Base-by-base conservation (phyloP, 805 yeast species). In the Teunomyces panamensis region DNA sequence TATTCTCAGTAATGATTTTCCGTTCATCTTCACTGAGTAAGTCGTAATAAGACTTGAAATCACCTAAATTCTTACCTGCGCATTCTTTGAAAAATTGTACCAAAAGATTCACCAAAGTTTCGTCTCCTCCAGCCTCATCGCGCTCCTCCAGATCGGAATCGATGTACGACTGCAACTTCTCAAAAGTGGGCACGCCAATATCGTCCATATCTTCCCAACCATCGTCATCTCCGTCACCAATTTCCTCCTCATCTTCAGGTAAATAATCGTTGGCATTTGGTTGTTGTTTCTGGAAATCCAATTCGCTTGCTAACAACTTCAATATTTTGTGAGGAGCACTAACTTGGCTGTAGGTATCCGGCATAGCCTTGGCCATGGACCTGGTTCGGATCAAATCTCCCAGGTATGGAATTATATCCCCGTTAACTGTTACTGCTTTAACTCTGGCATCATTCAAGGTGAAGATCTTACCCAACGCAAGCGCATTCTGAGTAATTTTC, bases 151-250 rank as follows among this genome's bases (percentile, higher is more conserved):
- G 74, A 42, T 70, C 77, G 2, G 73, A 72, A 32, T 72, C 78
- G 5, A 81, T 79, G 53, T 79, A 86, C 4, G 79, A 74, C 56
- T 80, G 77, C 45, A 87, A 61, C 49, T 83, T 84, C 20, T 83
- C 87, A 58, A 74, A 85, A 42, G 80, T 78, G 3, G 87, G 80
- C 1, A 75, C 79, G 1, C 84, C 87, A 37, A 80, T 68, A 43
- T 82, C 87, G 11, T 85, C 89, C 50, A 84, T 69, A 56, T 86
- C 94, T 56, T 87, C 94, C 91, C 94, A 86, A 1, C 78, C 89
- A 17, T 72, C 84, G 10, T 69, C 81, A 34, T 71, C 79, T 20
- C 59, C 74, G n/a, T 63, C 75, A 30, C 58, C 69, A 11, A 10
- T 55, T 11, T 39, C 49, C 2, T 39, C 52, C 1, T 46, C 56